Conservation (phyloP, 2,329 filamentous ascomycete genomes). For the Metarhizium brunneum region DNA sequence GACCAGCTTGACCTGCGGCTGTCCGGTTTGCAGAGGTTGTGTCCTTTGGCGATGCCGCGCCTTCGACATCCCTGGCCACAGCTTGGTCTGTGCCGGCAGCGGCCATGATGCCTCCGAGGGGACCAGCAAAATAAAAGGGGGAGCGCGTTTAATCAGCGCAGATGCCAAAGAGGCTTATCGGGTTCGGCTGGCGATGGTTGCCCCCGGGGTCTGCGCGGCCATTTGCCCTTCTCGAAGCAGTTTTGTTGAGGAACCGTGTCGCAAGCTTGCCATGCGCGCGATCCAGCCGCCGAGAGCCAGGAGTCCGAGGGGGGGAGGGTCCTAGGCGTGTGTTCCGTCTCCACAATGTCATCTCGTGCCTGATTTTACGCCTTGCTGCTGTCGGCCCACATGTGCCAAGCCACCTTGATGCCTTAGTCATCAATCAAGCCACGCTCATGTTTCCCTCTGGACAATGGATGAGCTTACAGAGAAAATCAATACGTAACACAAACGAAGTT, state of each 20-base stretch:
- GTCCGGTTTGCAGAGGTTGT: slow-evolving; percentile 16
- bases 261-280: slow-evolving; percentile 6
- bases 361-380: neutral
- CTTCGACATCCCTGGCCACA: slow-evolving; percentile 12
- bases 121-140: neutral
- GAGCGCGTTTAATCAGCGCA: neutral
- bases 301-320: neutral
- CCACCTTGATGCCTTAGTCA: neutral
- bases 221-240: slow-evolving; percentile 6
- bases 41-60: slow-evolving; percentile 18
- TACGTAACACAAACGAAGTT: no score
- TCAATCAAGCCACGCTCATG: neutral
- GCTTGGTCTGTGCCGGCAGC: slow-evolving; percentile 15
- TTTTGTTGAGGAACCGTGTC: neutral
- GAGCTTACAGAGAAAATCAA: no score
- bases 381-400: neutral
- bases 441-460: no score
- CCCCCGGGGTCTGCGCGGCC: slow-evolving; percentile 7
- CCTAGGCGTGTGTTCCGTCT: slow-evolving; percentile 1
- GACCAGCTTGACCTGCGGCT: slow-evolving; percentile 10
- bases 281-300: neutral
- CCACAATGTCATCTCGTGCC: neutral
- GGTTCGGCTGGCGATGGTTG: neutral
- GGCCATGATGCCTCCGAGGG: slow-evolving; percentile 13
- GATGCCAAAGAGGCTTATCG: neutral